A percentile compares a stretch with the other conserved stretches of the same genome.
Conservation (phyloP, 495 filamentous ascomycete species). For the Penicillium pulvis region DNA sequence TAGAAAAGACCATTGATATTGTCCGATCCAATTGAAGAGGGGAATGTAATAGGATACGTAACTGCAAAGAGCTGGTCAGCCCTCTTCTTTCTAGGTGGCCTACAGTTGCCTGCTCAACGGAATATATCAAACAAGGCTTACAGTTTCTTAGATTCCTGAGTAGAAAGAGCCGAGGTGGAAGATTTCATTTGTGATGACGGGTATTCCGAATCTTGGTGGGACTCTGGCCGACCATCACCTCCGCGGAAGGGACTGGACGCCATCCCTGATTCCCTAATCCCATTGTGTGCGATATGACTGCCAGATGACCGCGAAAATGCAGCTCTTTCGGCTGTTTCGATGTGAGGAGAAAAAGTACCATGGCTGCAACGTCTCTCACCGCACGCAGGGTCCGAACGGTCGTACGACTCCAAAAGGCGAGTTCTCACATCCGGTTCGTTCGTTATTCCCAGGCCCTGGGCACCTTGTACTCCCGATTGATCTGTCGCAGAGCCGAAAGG, state of each 20-base stretch:
- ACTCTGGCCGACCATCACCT: conserved; percentile 22
- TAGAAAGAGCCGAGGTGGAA: conserved; percentile 28
- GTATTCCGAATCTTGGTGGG: conserved; percentile 35
- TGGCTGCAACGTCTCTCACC: conserved; percentile 62
- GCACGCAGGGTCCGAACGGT: conserved; percentile 36
- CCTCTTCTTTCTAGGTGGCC: neutral
- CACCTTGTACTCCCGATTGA: conserved; percentile 11
- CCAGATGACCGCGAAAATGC: conserved; percentile 20
- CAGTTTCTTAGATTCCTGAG: conserved; percentile 38
- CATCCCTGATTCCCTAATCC: conserved; percentile 15
- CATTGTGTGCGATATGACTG: conserved; percentile 27
- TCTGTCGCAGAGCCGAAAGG: conserved; percentile 1
- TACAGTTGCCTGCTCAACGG: conserved; percentile 5
- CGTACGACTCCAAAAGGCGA: conserved; percentile 42
- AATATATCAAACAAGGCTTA: conserved; percentile 23
- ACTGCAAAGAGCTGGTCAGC: conserved; percentile 47
- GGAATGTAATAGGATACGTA: conserved; percentile 95
- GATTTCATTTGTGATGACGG: conserved; percentile 37
- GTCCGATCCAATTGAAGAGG: conserved; percentile 80
- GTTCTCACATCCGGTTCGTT: conserved; percentile 35
- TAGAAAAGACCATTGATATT: conserved; percentile 80
- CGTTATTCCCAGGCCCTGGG: conserved; percentile 18
- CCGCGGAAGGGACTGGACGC: conserved; percentile 13
- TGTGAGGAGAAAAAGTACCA: conserved; percentile 77
- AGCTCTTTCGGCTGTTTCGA: conserved; percentile 50